Evolutionary conservation across 345 rosid species (phyloP), one percentile per base, ranked within the genome.

Genomic region (Erysimum cheiranthoides): DNA sequence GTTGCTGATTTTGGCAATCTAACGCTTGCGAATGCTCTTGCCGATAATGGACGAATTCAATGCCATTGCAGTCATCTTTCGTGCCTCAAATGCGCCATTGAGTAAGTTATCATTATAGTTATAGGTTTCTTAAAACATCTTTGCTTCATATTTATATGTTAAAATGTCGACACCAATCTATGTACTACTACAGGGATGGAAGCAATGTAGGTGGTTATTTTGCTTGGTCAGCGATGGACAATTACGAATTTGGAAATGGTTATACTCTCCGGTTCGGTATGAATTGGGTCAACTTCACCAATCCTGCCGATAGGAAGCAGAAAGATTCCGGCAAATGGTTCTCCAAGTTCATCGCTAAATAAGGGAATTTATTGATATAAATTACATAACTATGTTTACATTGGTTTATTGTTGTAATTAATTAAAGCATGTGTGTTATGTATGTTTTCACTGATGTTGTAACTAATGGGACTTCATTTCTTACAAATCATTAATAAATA

Each of bases 271-370:
- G 69, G 9, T 46, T 64, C 5, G 69, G 56, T 47, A 65, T 65
- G 70, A 65, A 65, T 34, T 65, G 57, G 56, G 43, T 65, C 16
- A 65, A 65, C 56, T 65, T 65, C 42, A 65, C 56, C 42, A 46
- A 65, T 47, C 69, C 69, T 16, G 4, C 14, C 0, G 42, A 65
- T 10, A n/a, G 38, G 66, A 28, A 8, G 40, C 31, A 35, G 67
- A 79, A 81, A 56, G 57, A 16, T 5, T 47, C 56, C n/a, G 80
- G 70, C 45, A 40, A 70, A 51, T 58, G 77, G 70, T 79, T 73
- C n/a, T 79, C 76, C 45, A 85, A 47, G 40, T 72, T 77, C 70
- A 62, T 71, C 67, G 49, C 34, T 59, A 30, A 52, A 27, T 27
- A 52, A 50, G 16, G 47, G 16, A 42, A 42, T 42, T 13, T 42